Evolutionary conservation across 208 protist species (phyloP).

Genomic region (Leishmania tropica): DNA sequence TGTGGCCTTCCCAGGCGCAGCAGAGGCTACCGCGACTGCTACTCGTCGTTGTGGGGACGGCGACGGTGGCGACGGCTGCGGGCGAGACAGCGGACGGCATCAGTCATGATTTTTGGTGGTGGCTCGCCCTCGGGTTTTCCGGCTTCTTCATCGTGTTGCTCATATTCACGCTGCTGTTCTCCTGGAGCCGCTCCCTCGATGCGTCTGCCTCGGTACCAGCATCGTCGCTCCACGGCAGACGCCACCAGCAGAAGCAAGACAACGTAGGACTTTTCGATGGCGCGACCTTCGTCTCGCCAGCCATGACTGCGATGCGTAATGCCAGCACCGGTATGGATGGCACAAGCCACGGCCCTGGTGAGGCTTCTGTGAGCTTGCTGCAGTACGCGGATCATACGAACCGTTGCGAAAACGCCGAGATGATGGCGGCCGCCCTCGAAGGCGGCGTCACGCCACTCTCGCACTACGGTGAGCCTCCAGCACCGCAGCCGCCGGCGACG

Average conservation of each 20-base stretch:
- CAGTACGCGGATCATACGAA: background rate
- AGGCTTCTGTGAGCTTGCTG: background rate
- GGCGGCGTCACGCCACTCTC: background rate
- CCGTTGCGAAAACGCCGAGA: background rate
- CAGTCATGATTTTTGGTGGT: slow-evolving; percentile 6
- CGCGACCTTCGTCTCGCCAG: background rate
- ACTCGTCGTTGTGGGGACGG: background rate
- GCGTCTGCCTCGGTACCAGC: background rate
- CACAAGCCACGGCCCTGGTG: background rate
- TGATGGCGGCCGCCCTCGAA: background rate
- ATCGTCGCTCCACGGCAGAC: background rate
- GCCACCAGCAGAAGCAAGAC: background rate
- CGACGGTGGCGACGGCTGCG: background rate
- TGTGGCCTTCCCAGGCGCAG: background rate
- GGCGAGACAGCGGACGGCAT: background rate
- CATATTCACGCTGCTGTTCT: slow-evolving; percentile 1
- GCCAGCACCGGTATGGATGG: background rate
- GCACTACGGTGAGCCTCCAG: background rate
- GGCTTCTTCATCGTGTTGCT: background rate
- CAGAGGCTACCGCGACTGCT: background rate
- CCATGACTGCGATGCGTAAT: background rate
- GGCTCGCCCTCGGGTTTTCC: slow-evolving; percentile 8
- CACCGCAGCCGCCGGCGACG: background rate
- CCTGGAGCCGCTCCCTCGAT: background rate
- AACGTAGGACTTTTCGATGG: background rate